These are phyloP conservation scores for Kurtzmaniella quercitrusa DNA, from an alignment of 1,139 yeast species.

Conservation along the genomic window DNA sequence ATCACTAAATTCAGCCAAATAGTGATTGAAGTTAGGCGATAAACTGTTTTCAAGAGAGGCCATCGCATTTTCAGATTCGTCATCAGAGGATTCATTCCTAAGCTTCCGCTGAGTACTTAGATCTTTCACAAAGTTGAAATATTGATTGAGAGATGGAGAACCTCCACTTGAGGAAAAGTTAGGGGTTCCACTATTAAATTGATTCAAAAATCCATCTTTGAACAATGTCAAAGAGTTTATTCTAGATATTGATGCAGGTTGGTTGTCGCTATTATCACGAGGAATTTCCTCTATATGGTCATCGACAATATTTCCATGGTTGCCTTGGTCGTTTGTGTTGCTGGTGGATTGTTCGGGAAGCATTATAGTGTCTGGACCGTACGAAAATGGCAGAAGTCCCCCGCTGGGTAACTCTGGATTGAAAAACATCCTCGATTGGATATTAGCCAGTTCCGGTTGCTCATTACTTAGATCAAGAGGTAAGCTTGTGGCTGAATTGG, in stretches of 20 bases:
- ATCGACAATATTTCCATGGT: not conserved
- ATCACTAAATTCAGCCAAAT: conserved; percentile 1
- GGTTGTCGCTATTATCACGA: not conserved
- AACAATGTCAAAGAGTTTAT: not conserved
- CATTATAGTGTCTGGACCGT: not conserved
- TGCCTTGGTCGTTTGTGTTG: not conserved
- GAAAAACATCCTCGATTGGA: not conserved
- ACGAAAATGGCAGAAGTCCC: not conserved
- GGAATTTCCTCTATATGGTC: not conserved
- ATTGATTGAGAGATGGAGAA: not conserved
- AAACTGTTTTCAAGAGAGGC: conserved; percentile 9
- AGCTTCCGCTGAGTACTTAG: not conserved
- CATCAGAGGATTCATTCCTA: not conserved
- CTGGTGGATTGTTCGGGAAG: not conserved
- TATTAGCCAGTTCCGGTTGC: not conserved
- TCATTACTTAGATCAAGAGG: not conserved
- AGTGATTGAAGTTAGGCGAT: conserved; percentile 16
- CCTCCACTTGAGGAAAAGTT: not conserved
- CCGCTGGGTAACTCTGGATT: not conserved
- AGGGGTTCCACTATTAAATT: not conserved
- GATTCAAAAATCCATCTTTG: not conserved
- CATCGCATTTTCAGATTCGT: not conserved
- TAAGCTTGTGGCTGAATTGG: not conserved
- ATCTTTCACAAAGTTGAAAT: conserved; percentile 5
- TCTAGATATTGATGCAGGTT: not conserved